Evolutionary conservation across 1,139 yeast species (phyloP).

Genomic region (Suhomyces kunorum): DNA sequence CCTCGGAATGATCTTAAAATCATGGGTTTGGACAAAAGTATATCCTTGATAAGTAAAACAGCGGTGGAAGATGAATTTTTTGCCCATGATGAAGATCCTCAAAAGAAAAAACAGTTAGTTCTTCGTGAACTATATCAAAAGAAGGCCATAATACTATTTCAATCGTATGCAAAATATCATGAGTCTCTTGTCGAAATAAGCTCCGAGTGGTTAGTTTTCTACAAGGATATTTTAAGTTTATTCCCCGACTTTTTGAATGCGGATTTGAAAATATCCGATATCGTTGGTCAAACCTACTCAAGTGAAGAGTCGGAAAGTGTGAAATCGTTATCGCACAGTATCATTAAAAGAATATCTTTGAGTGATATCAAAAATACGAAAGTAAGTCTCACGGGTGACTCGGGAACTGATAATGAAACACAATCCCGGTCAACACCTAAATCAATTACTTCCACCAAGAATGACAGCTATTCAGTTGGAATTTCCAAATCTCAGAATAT

Average conservation of each 20-base stretch:
- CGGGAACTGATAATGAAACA: slow-evolving; percentile 30
- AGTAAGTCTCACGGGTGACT: slow-evolving; percentile 24
- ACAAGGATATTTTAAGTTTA: slow-evolving; percentile 34
- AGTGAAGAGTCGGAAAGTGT: slow-evolving; percentile 18
- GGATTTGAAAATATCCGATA: slow-evolving; percentile 15
- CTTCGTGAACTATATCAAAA: slow-evolving; percentile 36
- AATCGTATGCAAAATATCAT: slow-evolving; percentile 38
- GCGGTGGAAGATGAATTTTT: slow-evolving; percentile 29
- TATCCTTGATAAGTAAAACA: slow-evolving; percentile 32
- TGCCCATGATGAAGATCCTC: slow-evolving; percentile 17
- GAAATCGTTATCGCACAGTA: slow-evolving; percentile 18
- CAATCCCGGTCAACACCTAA: slow-evolving; percentile 1
- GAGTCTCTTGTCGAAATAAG: slow-evolving; percentile 45
- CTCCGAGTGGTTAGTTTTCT: slow-evolving; percentile 45
- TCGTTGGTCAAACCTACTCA: slow-evolving; percentile 12
- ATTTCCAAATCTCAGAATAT: slow-evolving; percentile 25
- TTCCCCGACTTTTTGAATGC: slow-evolving; percentile 46
- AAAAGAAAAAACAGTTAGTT: slow-evolving; percentile 33
- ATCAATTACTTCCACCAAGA: slow-evolving; percentile 6
- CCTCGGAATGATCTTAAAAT: slow-evolving; percentile 33
- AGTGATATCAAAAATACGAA: slow-evolving; percentile 29
- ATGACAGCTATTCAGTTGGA: slow-evolving; percentile 3
- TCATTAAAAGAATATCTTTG: slow-evolving; percentile 22
- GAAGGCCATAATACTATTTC: slow-evolving; percentile 38
- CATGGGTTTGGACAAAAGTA: slow-evolving; percentile 41